phyloP scores from a whole-genome alignment of 495 filamentous ascomycete genomes.

The Polyplosphaeria fusca region DNA sequence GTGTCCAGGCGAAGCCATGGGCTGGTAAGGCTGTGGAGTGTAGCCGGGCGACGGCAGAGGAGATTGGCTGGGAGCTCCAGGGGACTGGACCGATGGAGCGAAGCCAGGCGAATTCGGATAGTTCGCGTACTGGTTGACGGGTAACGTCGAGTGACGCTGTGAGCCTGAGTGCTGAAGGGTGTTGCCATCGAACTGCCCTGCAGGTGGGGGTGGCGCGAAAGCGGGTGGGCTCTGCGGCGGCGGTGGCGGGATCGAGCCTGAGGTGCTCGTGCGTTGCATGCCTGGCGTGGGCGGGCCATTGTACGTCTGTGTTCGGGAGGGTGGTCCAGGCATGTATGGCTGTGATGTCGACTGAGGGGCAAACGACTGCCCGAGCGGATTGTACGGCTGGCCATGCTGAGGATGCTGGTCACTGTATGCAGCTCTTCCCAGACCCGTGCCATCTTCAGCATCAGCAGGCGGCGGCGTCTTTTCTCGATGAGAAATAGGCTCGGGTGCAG shows the following conservation, averaged over 20 bases:
- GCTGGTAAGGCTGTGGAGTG: slow-evolving; percentile 39
- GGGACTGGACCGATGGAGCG: slow-evolving; percentile 32
- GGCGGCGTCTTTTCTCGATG: slow-evolving; percentile 90
- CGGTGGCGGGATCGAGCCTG: slow-evolving; percentile 26
- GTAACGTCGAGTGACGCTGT: slow-evolving; percentile 28
- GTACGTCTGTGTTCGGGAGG: slow-evolving; percentile 32
- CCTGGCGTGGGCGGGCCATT: slow-evolving; percentile 38
- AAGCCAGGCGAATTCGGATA: slow-evolving; percentile 30
- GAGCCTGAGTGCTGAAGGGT: slow-evolving; percentile 29
- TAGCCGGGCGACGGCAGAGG: slow-evolving; percentile 33
- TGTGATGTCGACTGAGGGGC: slow-evolving; percentile 46
- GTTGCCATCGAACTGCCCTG: slow-evolving; percentile 26
- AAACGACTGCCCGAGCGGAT: slow-evolving; percentile 35
- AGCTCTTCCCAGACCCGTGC: slow-evolving; percentile 69
- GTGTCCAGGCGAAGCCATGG: slow-evolving; percentile 26
- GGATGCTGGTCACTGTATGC: slow-evolving; percentile 60
- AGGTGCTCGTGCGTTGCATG: slow-evolving; percentile 28
- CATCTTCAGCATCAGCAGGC: slow-evolving; percentile 64
- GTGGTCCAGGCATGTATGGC: slow-evolving; percentile 43
- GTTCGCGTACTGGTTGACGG: slow-evolving; percentile 34
- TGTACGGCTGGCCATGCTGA: slow-evolving; percentile 3
- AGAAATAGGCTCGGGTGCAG: slow-evolving; percentile 77
- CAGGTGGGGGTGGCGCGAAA: slow-evolving; percentile 34
- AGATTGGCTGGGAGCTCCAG: slow-evolving; percentile 18
- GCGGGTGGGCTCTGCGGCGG: slow-evolving; percentile 31